Evolutionary conservation across 768 basidiomycete genomes (phyloP).

Genomic region (Obba rivulosa): DNA sequence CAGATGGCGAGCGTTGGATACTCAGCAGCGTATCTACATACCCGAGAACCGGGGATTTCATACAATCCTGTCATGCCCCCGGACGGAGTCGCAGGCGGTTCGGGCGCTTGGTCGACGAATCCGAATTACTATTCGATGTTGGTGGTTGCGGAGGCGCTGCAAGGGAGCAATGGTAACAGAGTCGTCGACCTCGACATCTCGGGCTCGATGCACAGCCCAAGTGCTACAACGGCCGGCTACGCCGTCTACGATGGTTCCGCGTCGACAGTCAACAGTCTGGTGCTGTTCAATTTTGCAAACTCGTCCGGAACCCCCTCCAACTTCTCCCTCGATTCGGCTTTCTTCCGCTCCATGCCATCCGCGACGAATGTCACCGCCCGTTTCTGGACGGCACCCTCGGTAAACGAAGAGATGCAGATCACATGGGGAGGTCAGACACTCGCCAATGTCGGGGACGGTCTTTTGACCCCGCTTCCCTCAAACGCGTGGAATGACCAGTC

Average conservation of each 20-base stretch:
- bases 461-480: slow-evolving; percentile 22
- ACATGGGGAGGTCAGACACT: slow-evolving; percentile 57
- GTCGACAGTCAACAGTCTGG: slow-evolving; percentile 36
- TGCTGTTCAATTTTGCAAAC: slow-evolving; percentile 48
- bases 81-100: slow-evolving; percentile 19
- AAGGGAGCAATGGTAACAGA: slow-evolving; percentile 34
- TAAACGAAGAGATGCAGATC: slow-evolving; percentile 48
- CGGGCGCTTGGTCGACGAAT: slow-evolving; percentile 41
- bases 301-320: slow-evolving; percentile 31
- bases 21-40: slow-evolving; percentile 45
- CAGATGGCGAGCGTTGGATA: slow-evolving; percentile 47
- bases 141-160: slow-evolving; percentile 39
- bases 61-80: slow-evolving; percentile 49
- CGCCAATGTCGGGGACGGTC: slow-evolving; percentile 36
- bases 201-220: slow-evolving; percentile 31
- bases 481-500: slow-evolving; percentile 28
- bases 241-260: slow-evolving; percentile 51
- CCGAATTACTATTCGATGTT: slow-evolving; percentile 47
- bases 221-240: slow-evolving; percentile 45
- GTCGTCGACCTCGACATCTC: slow-evolving; percentile 43
- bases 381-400: slow-evolving; percentile 42
- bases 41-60: slow-evolving; percentile 45
- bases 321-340: slow-evolving; percentile 35
- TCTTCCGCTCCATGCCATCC: slow-evolving; percentile 17
- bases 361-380: slow-evolving; percentile 35